These are phyloP conservation scores for Acidomyces sp. DNA, from an alignment of 495 filamentous ascomycete species.

Conservation along the genomic window DNA sequence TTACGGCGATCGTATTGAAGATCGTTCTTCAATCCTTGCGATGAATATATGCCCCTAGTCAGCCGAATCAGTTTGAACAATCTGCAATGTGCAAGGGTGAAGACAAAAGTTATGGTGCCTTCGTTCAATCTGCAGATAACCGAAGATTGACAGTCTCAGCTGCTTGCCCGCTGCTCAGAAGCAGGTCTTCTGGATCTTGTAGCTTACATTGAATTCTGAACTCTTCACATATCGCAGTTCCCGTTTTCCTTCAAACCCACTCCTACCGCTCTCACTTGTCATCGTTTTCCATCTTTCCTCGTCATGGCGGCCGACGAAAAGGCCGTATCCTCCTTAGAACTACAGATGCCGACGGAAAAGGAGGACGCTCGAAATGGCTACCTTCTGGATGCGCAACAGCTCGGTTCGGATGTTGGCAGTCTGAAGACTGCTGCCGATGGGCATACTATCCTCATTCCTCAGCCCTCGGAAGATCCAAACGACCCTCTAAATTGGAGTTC, in stretches of 20 bases:
- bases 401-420: neutral
- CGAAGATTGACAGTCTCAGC: neutral
- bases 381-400: conserved; percentile 6
- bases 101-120: too few species aligned
- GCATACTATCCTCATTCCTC: conserved; percentile 13
- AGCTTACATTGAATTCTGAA: neutral
- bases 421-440: conserved; percentile 14
- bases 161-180: neutral
- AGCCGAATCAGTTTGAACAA: too few species aligned
- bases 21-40: too few species aligned
- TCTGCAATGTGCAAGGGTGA: too few species aligned
- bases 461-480: conserved; percentile 10
- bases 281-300: neutral
- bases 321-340: neutral
- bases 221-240: neutral
- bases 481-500: conserved; percentile 14
- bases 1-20: too few species aligned
- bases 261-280: too few species aligned
- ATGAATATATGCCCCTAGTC: too few species aligned
- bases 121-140: too few species aligned
- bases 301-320: neutral
- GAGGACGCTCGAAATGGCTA: conserved; percentile 7
- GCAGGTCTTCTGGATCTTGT: neutral
- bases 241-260: neutral
- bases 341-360: neutral